phyloP scores from a whole-genome alignment of 768 basidiomycete genomes.

The Trametes cingulata region DNA sequence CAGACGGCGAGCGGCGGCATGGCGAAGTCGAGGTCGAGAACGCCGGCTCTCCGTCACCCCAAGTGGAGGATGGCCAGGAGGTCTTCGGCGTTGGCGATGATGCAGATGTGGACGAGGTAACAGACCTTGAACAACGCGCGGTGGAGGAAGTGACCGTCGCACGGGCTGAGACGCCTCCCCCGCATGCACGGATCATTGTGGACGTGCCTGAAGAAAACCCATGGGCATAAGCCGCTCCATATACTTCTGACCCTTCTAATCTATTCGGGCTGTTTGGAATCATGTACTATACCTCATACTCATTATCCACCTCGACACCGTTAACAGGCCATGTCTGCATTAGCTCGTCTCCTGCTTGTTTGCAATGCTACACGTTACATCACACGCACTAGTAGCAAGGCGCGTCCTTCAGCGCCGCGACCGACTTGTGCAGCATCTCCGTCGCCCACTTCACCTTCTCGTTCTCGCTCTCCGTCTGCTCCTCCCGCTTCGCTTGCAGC shows the following conservation, averaged over 20 bases:
- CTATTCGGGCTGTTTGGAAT: neutral
- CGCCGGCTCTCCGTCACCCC: conserved; percentile 11
- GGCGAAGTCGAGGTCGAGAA: conserved; percentile 46
- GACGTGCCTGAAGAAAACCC: conserved; percentile 51
- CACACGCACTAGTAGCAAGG: conserved; percentile 42
- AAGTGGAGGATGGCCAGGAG: conserved; percentile 22
- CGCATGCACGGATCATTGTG: conserved; percentile 40
- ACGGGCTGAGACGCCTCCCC: conserved; percentile 45
- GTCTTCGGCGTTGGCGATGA: conserved; percentile 39
- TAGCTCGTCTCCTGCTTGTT: too few species aligned
- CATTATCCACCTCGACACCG: too few species aligned
- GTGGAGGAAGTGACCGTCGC: conserved; percentile 26
- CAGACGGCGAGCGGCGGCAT: conserved; percentile 36
- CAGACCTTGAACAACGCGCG: conserved; percentile 33
- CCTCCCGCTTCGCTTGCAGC: conserved; percentile 40
- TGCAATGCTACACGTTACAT: neutral
- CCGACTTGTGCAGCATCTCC: conserved; percentile 39
- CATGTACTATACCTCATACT: neutral
- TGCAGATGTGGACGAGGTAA: conserved; percentile 40
- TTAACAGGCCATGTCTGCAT: too few species aligned
- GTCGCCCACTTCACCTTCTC: conserved; percentile 31
- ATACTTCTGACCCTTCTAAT: neutral
- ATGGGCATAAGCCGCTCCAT: conserved; percentile 43
- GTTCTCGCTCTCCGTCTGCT: conserved; percentile 41
- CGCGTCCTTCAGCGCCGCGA: conserved; percentile 48